Conservation (phyloP, 331 rosid genomes). For the Telfairia occidentalis region DNA sequence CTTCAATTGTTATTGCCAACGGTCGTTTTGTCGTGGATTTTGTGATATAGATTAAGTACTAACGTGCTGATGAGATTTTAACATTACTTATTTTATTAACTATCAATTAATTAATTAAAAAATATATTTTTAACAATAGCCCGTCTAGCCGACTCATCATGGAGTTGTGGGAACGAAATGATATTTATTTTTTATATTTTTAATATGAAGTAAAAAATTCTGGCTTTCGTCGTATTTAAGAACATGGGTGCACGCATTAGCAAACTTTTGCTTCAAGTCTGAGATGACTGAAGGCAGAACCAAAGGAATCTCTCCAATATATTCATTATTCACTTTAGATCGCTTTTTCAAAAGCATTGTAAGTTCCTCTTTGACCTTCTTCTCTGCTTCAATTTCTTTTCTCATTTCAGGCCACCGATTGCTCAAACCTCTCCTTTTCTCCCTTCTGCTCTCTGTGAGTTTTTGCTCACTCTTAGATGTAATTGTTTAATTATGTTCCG, state of each 20-base stretch:
- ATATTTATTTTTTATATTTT: no score
- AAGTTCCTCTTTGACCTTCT: background rate
- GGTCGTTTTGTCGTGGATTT: no score
- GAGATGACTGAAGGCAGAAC: background rate
- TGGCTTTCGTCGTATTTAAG: background rate
- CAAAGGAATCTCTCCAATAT: background rate
- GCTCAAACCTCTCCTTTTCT: background rate
- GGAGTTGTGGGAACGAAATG: no score
- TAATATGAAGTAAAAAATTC: background rate
- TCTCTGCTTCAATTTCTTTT: background rate
- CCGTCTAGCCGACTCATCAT: no score
- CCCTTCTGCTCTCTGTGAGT: background rate
- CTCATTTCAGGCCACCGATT: background rate
- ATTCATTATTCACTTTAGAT: background rate
- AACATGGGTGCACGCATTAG: conserved; percentile 7
- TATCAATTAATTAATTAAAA: no score
- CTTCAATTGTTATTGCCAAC: no score
- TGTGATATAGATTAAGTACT: no score
- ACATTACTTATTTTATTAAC: no score
- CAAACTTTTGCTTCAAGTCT: conserved; percentile 2
- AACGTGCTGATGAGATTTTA: no score
- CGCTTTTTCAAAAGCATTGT: background rate
- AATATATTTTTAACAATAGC: no score
- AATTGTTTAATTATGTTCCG: background rate
- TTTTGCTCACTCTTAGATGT: background rate